A percentile compares a stretch with the other conserved stretches of the same genome.
Conservation (phyloP, 148 eudicot species). For the Vaccinium darrowii region DNA sequence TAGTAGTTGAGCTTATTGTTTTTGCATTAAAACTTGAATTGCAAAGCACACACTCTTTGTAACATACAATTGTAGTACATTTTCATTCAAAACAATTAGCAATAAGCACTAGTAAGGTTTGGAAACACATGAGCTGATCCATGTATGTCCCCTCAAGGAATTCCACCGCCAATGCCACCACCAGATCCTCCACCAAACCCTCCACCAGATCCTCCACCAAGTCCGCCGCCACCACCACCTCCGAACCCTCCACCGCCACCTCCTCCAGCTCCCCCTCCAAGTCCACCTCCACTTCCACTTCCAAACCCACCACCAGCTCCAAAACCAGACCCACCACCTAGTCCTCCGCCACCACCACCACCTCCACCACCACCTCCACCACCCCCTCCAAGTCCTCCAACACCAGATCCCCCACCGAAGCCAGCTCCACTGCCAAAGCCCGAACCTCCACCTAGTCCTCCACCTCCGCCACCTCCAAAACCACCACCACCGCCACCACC, state of each 20-base stretch:
- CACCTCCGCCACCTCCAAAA: conserved; percentile 22
- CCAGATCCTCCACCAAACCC: conserved; percentile 15
- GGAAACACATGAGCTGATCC: not conserved
- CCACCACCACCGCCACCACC: conserved; percentile 20
- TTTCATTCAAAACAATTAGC: not conserved
- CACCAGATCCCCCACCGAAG: not conserved
- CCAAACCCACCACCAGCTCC: conserved; percentile 13
- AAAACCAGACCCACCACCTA: conserved; percentile 13
- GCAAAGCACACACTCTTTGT: not conserved
- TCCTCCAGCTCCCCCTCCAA: conserved; percentile 14
- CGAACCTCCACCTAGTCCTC: conserved; percentile 5
- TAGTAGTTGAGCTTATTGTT: not conserved
- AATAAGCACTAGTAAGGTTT: not conserved
- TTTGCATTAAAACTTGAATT: not conserved
- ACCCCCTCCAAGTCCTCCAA: conserved; percentile 22
- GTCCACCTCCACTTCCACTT: conserved; percentile 22
- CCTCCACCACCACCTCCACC: conserved; percentile 19
- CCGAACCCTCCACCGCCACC: conserved; percentile 21
- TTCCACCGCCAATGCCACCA: conserved; percentile 17
- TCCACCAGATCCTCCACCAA: conserved; percentile 16
- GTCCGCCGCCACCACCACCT: conserved; percentile 11
- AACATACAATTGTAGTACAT: not conserved
- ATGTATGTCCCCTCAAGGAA: not conserved
- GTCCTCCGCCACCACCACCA: conserved; percentile 15
- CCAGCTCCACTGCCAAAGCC: conserved; percentile 10